Percentiles rank a stretch among this genome's conserved stretches.
Evolutionary conservation across 2,329 filamentous ascomycete genomes (phyloP).

Genomic region (Calonectria pteridis): DNA sequence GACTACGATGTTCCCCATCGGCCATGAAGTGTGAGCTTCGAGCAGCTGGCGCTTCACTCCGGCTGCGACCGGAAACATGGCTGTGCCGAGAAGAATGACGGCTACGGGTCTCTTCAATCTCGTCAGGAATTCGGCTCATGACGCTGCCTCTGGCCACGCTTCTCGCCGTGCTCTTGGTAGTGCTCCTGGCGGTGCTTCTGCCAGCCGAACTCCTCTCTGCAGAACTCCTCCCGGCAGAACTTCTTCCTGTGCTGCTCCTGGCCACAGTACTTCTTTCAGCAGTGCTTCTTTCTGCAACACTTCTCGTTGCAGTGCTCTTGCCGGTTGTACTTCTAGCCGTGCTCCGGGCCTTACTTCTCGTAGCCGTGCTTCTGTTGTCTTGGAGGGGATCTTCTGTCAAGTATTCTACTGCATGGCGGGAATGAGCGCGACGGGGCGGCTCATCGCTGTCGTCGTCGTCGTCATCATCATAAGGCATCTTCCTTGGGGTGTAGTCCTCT

Average conservation of each 20-base stretch:
- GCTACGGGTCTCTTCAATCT: constrained; percentile 54
- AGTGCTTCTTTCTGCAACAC: constrained; percentile 40
- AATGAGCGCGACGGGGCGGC: constrained; percentile 28
- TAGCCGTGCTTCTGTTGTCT: constrained; percentile 28
- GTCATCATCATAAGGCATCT: constrained; percentile 34
- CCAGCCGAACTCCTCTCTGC: constrained; percentile 28
- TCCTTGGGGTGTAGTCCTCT: constrained; percentile 38
- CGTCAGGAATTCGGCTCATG: constrained; percentile 46
- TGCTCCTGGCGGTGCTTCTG: constrained; percentile 31
- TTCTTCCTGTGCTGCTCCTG: not conserved
- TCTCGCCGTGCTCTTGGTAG: constrained; percentile 24
- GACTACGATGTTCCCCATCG: constrained; percentile 58
- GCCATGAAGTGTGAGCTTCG: constrained; percentile 55
- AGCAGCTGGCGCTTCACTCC: constrained; percentile 55
- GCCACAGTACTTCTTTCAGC: constrained; percentile 32
- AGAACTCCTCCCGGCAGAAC: not conserved
- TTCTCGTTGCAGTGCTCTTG: constrained; percentile 25
- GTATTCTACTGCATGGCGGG: constrained; percentile 38
- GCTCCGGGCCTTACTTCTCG: constrained; percentile 32
- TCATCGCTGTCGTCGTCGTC: constrained; percentile 42
- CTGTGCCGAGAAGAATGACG: constrained; percentile 55
- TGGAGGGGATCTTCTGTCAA: constrained; percentile 38
- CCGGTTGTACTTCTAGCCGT: constrained; percentile 26
- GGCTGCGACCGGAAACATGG: constrained; percentile 49
- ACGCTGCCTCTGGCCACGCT: constrained; percentile 26